A percentile compares a stretch with the other conserved stretches of the same genome.
phyloP scores from a whole-genome alignment of 2,329 filamentous ascomycete species.

The Xylariaceae sp. region DNA sequence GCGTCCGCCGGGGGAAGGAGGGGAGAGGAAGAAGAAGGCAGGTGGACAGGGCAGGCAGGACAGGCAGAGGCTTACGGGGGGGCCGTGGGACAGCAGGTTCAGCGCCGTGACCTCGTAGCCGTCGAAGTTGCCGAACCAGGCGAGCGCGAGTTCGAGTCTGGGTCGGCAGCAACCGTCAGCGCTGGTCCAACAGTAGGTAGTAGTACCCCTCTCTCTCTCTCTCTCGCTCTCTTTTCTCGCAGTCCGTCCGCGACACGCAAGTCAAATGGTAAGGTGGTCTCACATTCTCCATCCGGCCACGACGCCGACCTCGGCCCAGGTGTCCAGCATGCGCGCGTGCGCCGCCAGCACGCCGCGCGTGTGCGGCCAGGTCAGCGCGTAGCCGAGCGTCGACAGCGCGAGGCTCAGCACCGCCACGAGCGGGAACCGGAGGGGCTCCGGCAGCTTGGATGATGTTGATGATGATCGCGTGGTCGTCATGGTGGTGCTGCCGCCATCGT shows the following conservation, averaged over 20 bases:
- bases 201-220: too few relatives aligned
- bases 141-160: constrained; percentile 62
- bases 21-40: neutral
- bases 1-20: too few relatives aligned
- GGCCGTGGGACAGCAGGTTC: constrained; percentile 64
- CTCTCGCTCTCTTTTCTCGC: too few relatives aligned
- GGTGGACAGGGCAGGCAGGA: too few relatives aligned
- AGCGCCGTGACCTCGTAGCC: constrained; percentile 61
- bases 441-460: constrained; percentile 30
- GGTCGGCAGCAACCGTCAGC: too few relatives aligned
- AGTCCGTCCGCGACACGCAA: neutral
- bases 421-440: constrained; percentile 41
- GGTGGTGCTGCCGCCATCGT: constrained; percentile 4
- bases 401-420: constrained; percentile 49
- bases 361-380: constrained; percentile 52
- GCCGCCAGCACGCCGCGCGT: constrained; percentile 58
- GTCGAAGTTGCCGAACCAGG: constrained; percentile 69
- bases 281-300: constrained; percentile 48
- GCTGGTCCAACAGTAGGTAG: too few relatives aligned
- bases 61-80: constrained; percentile 44
- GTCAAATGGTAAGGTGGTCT: too few relatives aligned
- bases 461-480: neutral
- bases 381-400: constrained; percentile 55
- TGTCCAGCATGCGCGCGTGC: constrained; percentile 57
- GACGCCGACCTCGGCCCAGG: constrained; percentile 52